These are phyloP conservation scores for Xylariomycetidae sp. DNA, from an alignment of 2,329 filamentous ascomycete species.

Conservation along the genomic window DNA sequence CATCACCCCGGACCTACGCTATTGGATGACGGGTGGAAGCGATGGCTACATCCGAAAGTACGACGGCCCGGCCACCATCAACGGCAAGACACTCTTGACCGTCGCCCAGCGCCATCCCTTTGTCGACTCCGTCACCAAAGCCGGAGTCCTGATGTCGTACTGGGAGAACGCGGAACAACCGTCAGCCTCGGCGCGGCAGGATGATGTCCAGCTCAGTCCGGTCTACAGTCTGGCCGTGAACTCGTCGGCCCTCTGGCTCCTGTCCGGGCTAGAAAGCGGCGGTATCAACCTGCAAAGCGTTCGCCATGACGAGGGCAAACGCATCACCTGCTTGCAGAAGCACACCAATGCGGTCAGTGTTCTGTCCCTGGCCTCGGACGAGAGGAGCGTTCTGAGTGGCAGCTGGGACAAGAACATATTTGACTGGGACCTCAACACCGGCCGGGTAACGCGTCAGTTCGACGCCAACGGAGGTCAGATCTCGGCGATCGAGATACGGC, in stretches of 20 bases:
- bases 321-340: constrained; percentile 71
- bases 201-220: constrained; percentile 68
- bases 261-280: constrained; percentile 85
- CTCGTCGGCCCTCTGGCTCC: constrained; percentile 81
- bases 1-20: constrained; percentile 88
- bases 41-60: constrained; percentile 97
- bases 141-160: constrained; percentile 88
- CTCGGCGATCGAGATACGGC: constrained; percentile 79
- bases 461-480: constrained; percentile 77
- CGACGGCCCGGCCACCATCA: constrained; percentile 90
- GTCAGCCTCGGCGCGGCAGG: constrained; percentile 32
- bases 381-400: constrained; percentile 80
- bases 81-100: constrained; percentile 86
- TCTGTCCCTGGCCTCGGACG: constrained; percentile 73
- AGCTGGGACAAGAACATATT: constrained; percentile 94
- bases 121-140: constrained; percentile 94
- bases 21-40: constrained; percentile 88
- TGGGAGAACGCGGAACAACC: constrained; percentile 92
- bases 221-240: constrained; percentile 94
- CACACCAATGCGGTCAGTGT: constrained; percentile 92
- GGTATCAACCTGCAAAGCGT: constrained; percentile 91
- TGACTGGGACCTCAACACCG: constrained; percentile 93
- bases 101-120: constrained; percentile 96
- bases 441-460: constrained; percentile 68
- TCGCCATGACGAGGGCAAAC: constrained; percentile 88